Percentiles rank a stretch among this genome's conserved stretches.
phyloP scores from a whole-genome alignment of 192 early-diverging fungal species.

The Globomyces pollinis-pini region DNA sequence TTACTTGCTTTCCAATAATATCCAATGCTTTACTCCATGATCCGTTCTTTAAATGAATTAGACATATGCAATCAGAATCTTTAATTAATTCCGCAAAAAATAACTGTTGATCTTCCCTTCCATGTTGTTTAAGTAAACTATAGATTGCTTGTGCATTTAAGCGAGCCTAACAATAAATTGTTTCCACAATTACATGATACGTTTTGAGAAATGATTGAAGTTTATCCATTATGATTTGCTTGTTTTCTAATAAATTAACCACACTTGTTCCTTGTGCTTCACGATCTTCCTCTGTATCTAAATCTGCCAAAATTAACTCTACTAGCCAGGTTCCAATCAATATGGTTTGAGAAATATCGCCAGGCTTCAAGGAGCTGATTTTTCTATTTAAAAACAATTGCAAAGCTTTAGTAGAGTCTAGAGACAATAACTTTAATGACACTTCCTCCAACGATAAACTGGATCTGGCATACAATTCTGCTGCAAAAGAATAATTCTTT shows the following conservation, averaged over 20 bases:
- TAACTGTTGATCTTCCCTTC: conserved; percentile 70
- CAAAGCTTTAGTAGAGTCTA: conserved; percentile 28
- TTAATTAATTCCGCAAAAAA: conserved; percentile 75
- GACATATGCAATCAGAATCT: conserved; percentile 81
- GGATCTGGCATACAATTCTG: conserved; percentile 79
- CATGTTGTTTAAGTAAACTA: conserved; percentile 79
- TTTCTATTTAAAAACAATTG: neutral
- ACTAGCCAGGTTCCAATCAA: conserved; percentile 82
- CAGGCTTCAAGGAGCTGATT: neutral
- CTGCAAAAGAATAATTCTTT: conserved; percentile 64
- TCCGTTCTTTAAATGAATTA: conserved; percentile 72
- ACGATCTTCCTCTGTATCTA: conserved; percentile 48
- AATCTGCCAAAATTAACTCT: conserved; percentile 38
- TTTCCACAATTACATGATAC: neutral
- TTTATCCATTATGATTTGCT: conserved; percentile 28
- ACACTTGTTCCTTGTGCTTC: conserved; percentile 60
- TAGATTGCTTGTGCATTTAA: conserved; percentile 58
- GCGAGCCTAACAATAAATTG: conserved; percentile 13
- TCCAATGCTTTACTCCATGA: conserved; percentile 70
- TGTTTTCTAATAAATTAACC: conserved; percentile 64
- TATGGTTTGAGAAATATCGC: conserved; percentile 69
- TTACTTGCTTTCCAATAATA: conserved; percentile 68
- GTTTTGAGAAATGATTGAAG: conserved; percentile 1
- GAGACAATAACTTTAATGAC: conserved; percentile 73
- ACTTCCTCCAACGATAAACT: conserved; percentile 83